These are phyloP conservation scores for Prunus mume DNA, from an alignment of 306 rosid species.

Conservation along the genomic window DNA sequence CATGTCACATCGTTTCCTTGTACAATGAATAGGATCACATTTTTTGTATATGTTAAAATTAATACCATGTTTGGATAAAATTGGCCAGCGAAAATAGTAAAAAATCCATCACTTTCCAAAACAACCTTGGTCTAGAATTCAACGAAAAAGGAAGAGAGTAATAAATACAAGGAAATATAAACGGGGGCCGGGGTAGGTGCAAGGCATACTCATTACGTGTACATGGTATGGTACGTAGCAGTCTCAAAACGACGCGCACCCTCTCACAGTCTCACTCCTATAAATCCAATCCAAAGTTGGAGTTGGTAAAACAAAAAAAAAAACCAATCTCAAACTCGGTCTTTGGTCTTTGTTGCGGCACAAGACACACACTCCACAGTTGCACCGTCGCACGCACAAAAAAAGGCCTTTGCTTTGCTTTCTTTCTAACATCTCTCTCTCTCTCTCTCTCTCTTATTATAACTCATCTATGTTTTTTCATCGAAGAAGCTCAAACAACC, in stretches of 20 bases:
- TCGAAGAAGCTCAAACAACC: slow-evolving; percentile 6
- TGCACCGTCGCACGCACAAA: too few relatives aligned
- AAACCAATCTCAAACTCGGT: not conserved
- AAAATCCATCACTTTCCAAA: not conserved
- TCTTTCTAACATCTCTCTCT: too few relatives aligned
- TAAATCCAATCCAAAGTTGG: not conserved
- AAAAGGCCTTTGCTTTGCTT: too few relatives aligned
- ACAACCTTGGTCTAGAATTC: not conserved
- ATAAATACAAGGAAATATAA: not conserved
- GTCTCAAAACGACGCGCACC: too few relatives aligned
- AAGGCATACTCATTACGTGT: not conserved
- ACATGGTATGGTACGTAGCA: not conserved
- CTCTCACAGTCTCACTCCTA: too few relatives aligned
- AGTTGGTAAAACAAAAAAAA: not conserved
- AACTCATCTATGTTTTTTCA: slow-evolving; percentile 19
- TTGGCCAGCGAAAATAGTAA: not conserved
- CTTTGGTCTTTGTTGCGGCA: not conserved
- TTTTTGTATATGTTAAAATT: not conserved
- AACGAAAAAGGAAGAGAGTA: not conserved
- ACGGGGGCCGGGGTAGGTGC: not conserved
- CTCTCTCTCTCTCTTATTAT: too few relatives aligned
- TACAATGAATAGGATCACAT: not conserved
- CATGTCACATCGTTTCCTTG: not conserved
- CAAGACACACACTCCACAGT: not conserved
- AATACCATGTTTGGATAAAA: not conserved